Base-by-base conservation (phyloP, 148 eudicot genomes). In the Tetragonia tetragonoides region DNA sequence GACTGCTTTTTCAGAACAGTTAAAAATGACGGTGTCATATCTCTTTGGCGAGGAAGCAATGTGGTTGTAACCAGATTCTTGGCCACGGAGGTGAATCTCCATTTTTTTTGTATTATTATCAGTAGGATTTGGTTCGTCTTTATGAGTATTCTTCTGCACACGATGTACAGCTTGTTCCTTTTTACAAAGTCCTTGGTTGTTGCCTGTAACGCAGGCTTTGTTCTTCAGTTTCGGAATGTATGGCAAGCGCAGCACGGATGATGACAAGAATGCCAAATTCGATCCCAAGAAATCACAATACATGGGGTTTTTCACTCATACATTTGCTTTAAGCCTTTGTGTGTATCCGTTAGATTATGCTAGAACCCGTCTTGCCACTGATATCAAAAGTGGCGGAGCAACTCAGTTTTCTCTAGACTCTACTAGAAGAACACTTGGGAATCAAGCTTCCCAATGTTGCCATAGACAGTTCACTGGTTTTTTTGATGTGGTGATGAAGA, bases 41-140 rank as follows among this genome's bases (percentile, higher is more conserved):
- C 85, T 21, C 77, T 83, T 14, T 83, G 85, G 85, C 75, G 80
- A n/a, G 82, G 85, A 15, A 79, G 72, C 80, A 79, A 68, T 75
- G 54, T 75, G 21, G 34, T 28, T 46, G 51, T 75, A 10, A 5
- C 64, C 14, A 28, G 57, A 39, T 59, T 75, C 72, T 53, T 47
- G 54, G 28, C 57, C 44, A 0, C n/a, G 1, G 39, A 70, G 79
- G 83, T 69, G 11, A 60, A 17, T 67, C 14, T 37, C 68, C 39
- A 49, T 3, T 37, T 38, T 57, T 10, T 28, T 28, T 1, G 34
- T 28, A 28, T 28, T 28, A 1, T 28, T 28, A 28, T 28, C 34
- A 28, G 1, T 28, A 28, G 34, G 34, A 28, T 28, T 28, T 28
- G 34, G 34, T 28, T 28, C 41, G 11, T 4, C 14, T 11, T n/a